Percentiles rank a stretch among this genome's conserved stretches.
Evolutionary conservation across 1,284 basidiomycete species (phyloP).

Genomic region (Anthracocystis setariae): DNA sequence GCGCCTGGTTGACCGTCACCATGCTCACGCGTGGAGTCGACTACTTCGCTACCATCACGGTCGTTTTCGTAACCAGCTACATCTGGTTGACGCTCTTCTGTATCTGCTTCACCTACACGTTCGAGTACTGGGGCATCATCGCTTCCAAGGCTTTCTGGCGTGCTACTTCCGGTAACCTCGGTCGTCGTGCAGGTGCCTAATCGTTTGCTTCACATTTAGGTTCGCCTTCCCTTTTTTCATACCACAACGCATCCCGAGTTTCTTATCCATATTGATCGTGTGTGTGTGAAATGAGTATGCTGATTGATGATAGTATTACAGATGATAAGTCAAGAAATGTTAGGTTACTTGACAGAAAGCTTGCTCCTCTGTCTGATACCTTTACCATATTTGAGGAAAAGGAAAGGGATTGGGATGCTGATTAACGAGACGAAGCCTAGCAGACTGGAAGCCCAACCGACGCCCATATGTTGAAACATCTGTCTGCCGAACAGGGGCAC

Average conservation of each 20-base stretch:
- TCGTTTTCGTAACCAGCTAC: constrained; percentile 54
- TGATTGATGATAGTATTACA: constrained; percentile 12
- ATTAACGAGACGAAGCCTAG: constrained; percentile 32
- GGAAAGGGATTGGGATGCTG: constrained; percentile 35
- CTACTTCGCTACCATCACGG: constrained; percentile 54
- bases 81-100: constrained; percentile 47
- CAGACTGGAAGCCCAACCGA: constrained; percentile 32
- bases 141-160: constrained; percentile 58
- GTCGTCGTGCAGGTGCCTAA: constrained; percentile 37
- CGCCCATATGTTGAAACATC: constrained; percentile 32
- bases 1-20: constrained; percentile 49
- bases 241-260: neutral
- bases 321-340: neutral
- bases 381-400: constrained; percentile 42
- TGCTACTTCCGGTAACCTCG: constrained; percentile 48
- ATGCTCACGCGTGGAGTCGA: constrained; percentile 39
- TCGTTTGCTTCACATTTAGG: constrained; percentile 1
- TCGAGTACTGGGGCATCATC: constrained; percentile 58
- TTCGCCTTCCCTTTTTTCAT: constrained; percentile 12
- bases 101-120: constrained; percentile 55
- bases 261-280: neutral
- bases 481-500: constrained; percentile 39
- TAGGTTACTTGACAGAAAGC: constrained; percentile 23
- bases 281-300: neutral
- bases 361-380: constrained; percentile 35